These are phyloP conservation scores for Xylaria sp. DNA, from an alignment of 2,329 filamentous ascomycete species.

Conservation along the genomic window DNA sequence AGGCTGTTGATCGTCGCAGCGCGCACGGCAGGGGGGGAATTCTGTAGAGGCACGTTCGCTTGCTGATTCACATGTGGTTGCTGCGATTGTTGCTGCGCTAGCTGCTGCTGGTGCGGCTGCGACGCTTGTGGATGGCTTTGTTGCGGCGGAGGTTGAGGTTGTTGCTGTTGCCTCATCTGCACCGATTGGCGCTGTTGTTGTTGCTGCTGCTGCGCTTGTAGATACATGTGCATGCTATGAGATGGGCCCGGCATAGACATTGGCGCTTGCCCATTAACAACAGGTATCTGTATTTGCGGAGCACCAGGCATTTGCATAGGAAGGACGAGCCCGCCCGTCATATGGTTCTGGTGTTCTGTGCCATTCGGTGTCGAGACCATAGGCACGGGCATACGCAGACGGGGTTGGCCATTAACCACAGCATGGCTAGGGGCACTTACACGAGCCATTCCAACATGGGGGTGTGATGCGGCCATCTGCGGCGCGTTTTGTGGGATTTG, in stretches of 20 bases:
- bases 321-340: constrained; percentile 46
- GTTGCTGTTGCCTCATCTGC: constrained; percentile 39
- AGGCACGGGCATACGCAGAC: constrained; percentile 51
- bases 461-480: constrained; percentile 32
- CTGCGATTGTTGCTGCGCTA: constrained; percentile 16
- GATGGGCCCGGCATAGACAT: constrained; percentile 48
- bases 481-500: constrained; percentile 35
- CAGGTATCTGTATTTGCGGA: constrained; percentile 65
- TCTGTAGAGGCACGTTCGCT: constrained; percentile 32
- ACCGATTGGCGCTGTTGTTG: constrained; percentile 56
- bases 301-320: constrained; percentile 59
- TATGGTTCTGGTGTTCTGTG: constrained; percentile 44
- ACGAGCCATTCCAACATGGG: constrained; percentile 36
- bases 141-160: constrained; percentile 25
- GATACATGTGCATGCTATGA: constrained; percentile 51
- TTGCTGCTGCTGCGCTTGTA: constrained; percentile 55
- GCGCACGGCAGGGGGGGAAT: constrained; percentile 41
- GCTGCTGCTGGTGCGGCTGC: constrained; percentile 27
- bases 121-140: constrained; percentile 27
- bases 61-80: constrained; percentile 36
- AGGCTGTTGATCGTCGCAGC: constrained; percentile 39
- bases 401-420: constrained; percentile 42
- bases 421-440: constrained; percentile 42
- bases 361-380: constrained; percentile 42
- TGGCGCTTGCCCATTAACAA: constrained; percentile 52